Evolutionary conservation across 2,329 filamentous ascomycete genomes (phyloP).

Genomic region (Cercospora beticola): DNA sequence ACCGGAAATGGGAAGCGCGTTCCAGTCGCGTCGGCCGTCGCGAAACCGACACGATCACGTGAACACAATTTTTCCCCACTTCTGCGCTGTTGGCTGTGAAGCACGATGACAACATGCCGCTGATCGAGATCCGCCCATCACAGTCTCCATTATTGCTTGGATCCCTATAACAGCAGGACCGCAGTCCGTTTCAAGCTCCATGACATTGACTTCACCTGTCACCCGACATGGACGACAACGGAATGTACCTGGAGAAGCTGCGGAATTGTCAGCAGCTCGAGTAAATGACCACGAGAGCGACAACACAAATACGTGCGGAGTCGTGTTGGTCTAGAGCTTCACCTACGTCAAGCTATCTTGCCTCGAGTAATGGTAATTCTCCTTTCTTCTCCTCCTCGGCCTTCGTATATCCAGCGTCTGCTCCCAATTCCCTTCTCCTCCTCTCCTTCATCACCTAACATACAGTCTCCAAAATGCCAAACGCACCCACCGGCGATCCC

Average conservation of each 20-base stretch:
- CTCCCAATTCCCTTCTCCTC: neutral
- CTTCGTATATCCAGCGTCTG: neutral
- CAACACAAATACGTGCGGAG: slow-evolving; percentile 16
- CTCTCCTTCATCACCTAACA: neutral
- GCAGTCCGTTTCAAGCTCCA: neutral
- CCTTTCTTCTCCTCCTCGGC: slow-evolving; percentile 4
- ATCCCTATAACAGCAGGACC: neutral
- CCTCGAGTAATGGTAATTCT: slow-evolving; percentile 10
- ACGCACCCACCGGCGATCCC: slow-evolving; percentile 41
- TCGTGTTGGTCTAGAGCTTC: slow-evolving; percentile 9
- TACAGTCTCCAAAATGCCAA: slow-evolving; percentile 32
- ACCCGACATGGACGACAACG: neutral
- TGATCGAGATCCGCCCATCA: neutral
- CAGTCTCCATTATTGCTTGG: neutral
- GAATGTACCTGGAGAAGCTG: neutral
- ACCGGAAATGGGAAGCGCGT: neutral
- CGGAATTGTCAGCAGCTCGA: neutral
- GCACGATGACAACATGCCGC: slow-evolving; percentile 9
- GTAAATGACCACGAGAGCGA: neutral
- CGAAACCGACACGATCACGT: slow-evolving; percentile 8
- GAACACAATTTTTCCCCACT: neutral
- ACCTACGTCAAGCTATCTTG: slow-evolving; percentile 17
- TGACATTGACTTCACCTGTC: neutral
- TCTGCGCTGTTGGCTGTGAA: neutral
- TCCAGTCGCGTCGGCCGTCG: slow-evolving; percentile 8